Base-by-base conservation (phyloP, 2,329 filamentous ascomycete species). In the Aspergillus brunneoviolaceus region DNA sequence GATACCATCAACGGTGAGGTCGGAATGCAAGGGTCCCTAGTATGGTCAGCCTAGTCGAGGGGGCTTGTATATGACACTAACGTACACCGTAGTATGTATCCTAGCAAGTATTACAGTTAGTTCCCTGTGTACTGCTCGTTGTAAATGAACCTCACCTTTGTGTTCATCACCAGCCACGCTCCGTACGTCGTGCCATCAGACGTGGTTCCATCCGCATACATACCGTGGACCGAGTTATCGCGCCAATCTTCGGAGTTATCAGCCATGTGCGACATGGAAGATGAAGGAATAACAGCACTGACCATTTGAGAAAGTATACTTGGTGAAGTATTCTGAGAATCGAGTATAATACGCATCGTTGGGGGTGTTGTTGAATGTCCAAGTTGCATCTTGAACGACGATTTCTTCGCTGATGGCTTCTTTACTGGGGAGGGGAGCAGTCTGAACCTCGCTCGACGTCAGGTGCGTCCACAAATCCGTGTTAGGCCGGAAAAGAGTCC, bases 121-220 rank as follows among this genome's bases (percentile, higher is more conserved):
- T n/a, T 21, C 39, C 3, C 6, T 5, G 11, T 23, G 16, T 12
- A 1, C 2, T 3, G 49, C 5, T 27, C 6, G 1, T 10, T n/a
- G 6, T 2, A 14, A 14, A 27, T 14, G 2, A 19, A 14, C 53
- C 84, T 86, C 55, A 88, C 85, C 63, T 81, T 83, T 0, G 83
- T 87, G 66, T 87, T 87, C 81, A 86, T 85, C 1, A 88, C 84
- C 14, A 88, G 73, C 85, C 85, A 88, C 2, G 84, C 83, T 2
- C 86, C 85, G 62, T 82, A 88, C 0, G 82, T 82, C 0, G 77
- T 79, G 12, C 81, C 81, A 19, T 76, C 64, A 14, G 80, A 85
- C 14, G 75, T 76, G 2, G 77, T 79, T 1, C 83, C 83, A 69
- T 84, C 82, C 2, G 80, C 79, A 64, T 80, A 86, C 60, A 81